Evolutionary conservation across 2,329 filamentous ascomycete species (phyloP), one percentile per base, ranked within the genome.

Genomic region (Ophiocordyceps camponoti-saundersi): DNA sequence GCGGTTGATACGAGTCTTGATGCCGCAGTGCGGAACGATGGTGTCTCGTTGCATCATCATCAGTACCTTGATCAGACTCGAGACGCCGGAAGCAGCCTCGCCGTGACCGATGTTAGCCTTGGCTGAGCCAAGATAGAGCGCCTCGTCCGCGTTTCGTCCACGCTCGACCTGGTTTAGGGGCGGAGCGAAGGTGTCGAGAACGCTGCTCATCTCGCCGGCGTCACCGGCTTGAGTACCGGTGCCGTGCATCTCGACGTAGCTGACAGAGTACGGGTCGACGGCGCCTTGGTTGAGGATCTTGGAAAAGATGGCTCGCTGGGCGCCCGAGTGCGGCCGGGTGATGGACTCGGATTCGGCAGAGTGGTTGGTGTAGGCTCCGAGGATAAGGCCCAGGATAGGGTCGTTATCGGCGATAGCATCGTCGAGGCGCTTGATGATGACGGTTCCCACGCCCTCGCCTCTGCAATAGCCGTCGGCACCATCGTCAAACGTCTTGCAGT

Each of bases 201-300:
- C 85, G 0, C 82, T 87, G 1, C 75, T 68, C 82, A 92, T 90
- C 60, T 95, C 88, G 1, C 79, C 82, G 2, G 79, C 80, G 57
- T 94, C 88, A 47, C 87, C 88, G 34, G 84, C 86, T 61, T 93
- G 86, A 0, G 88, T 94, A 29, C 88, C 88, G 1, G 87, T 94
- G 5, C 88, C 88, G 60, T 95, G 88, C 78, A 93, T 87, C 62
- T 95, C 88, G 3, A 94, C 82, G 55, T 92, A 93, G 60, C 79
- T 78, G 29, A 95, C 75, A 48, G 86, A 80, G 46, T 79, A 73
- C 1, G 86, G 82, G 56, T 90, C 81, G 15, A 92, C 80, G 44
- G 75, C 73, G 48, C 81, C 81, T 21, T 42, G 34, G 18, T 46
- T 32, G 20, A 41, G 45, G 12, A 46, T 84, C 80, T 1, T 92